These are phyloP conservation scores for Acer yangbiense DNA, from an alignment of 345 rosid genomes.

Conservation along the genomic window DNA sequence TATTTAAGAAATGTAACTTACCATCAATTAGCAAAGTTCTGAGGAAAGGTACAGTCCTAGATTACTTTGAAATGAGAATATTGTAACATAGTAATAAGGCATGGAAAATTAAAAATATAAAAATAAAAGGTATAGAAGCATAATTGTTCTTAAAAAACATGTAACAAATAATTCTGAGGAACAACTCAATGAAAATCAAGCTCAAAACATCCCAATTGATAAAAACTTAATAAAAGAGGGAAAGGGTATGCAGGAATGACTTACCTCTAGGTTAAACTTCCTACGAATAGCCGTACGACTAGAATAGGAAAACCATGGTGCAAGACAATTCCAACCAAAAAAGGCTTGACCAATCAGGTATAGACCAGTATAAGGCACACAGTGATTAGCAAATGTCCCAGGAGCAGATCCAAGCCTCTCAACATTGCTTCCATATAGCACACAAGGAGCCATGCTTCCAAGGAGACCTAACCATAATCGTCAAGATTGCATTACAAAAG, in stretches of 20 bases:
- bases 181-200: neutral
- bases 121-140: neutral
- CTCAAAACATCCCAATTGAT: neutral
- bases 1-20: neutral
- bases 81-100: neutral
- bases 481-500: neutral
- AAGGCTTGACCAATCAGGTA: constrained; percentile 66
- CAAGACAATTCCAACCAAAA: constrained; percentile 78
- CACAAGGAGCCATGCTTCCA: constrained; percentile 87
- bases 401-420: constrained; percentile 83
- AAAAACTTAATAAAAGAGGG: neutral
- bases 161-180: neutral
- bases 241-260: constrained; percentile 18
- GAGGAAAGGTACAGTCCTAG: neutral
- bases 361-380: constrained; percentile 72
- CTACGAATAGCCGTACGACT: constrained; percentile 77
- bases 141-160: neutral
- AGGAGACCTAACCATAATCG: constrained; percentile 64
- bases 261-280: constrained; percentile 91
- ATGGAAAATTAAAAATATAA: neutral
- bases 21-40: neutral
- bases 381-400: constrained; percentile 79
- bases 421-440: constrained; percentile 82
- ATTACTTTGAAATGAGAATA: neutral
- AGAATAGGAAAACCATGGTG: constrained; percentile 83